phyloP scores from a whole-genome alignment of 2,329 filamentous ascomycete genomes.

The Exophiala phaeomuriformis region DNA sequence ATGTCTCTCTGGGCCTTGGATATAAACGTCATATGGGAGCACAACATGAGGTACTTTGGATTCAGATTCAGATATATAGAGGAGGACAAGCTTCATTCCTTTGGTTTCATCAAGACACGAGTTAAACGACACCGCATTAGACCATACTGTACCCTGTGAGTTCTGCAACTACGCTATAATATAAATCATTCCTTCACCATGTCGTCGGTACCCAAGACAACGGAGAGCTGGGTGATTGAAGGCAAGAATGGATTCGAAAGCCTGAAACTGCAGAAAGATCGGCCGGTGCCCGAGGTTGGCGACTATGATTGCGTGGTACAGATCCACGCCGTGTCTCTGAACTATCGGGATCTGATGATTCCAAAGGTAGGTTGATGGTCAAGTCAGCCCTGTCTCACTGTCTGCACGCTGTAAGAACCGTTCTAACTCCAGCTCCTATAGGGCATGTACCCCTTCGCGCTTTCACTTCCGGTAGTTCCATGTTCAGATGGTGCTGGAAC shows the following conservation, averaged over 20 bases:
- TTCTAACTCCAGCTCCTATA: constrained; percentile 33
- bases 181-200: background rate
- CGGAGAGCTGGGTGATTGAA: constrained; percentile 1
- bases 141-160: too few species aligned
- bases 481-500: constrained; percentile 41
- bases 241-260: background rate
- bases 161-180: too few species aligned
- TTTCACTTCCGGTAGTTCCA: constrained; percentile 33
- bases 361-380: background rate
- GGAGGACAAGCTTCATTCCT: too few species aligned
- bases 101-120: too few species aligned
- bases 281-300: background rate
- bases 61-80: too few species aligned
- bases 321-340: constrained; percentile 43
- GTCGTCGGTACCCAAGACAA: background rate
- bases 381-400: too few species aligned
- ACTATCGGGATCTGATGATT: constrained; percentile 41
- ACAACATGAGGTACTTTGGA: too few species aligned
- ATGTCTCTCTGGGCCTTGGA: too few species aligned
- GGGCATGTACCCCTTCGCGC: constrained; percentile 18
- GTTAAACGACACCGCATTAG: too few species aligned
- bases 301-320: constrained; percentile 47
- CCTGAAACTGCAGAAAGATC: background rate
- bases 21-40: too few species aligned
- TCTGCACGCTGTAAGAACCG: too few species aligned